Conservation (phyloP, 208 protist species). For the Acanthamoeba castellanii region DNA sequence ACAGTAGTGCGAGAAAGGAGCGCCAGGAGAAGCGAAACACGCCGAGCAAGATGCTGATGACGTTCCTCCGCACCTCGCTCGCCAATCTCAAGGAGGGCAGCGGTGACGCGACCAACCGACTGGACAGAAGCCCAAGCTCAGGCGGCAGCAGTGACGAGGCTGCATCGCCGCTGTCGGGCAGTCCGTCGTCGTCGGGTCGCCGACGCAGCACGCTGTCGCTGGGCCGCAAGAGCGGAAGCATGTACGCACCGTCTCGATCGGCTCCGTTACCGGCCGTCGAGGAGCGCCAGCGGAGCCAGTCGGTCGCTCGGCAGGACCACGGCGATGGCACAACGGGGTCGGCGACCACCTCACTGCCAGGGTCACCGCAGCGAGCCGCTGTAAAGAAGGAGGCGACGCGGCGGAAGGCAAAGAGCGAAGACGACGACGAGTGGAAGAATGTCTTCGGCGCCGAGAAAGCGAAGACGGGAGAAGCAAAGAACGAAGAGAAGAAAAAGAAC, state of each 20-base stretch:
- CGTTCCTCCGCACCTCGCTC: conserved; percentile 22
- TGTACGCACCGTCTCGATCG: background rate
- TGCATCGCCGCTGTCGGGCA: background rate
- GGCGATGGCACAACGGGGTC: background rate
- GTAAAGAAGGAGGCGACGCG: background rate
- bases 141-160: no score
- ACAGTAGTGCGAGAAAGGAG: background rate
- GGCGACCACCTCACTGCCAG: no score
- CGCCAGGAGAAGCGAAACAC: background rate
- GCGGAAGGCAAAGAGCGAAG: no score
- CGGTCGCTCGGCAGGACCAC: background rate
- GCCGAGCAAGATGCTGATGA: background rate
- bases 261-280: background rate
- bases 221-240: background rate
- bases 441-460: background rate
- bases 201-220: background rate
- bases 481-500: background rate
- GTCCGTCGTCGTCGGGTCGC: no score
- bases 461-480: background rate
- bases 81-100: background rate
- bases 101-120: background rate
- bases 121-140: background rate
- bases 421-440: background rate
- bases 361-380: background rate
- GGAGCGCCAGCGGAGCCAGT: background rate